Conservation (phyloP, 2,329 filamentous ascomycete genomes). For the Exophiala lecanii-corni region DNA sequence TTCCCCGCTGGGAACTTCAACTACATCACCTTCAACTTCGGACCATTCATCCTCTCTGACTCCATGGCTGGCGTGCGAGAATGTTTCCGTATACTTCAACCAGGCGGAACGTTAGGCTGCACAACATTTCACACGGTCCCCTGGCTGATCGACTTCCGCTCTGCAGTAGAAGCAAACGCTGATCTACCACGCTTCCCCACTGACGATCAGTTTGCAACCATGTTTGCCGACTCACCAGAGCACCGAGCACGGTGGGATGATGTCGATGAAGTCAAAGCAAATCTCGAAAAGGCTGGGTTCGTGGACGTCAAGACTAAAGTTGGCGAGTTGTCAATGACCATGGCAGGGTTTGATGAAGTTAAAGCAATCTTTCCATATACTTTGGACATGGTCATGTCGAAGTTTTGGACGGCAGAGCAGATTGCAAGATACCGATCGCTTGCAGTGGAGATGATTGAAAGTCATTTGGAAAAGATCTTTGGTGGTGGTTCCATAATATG, state of each 20-base stretch:
- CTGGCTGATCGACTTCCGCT: slow-evolving; percentile 9
- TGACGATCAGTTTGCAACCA: not conserved
- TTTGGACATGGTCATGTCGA: slow-evolving; percentile 6
- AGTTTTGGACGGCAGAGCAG: slow-evolving; percentile 11
- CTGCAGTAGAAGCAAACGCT: slow-evolving; percentile 1
- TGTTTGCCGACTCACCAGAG: slow-evolving; percentile 3
- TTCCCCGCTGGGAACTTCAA: slow-evolving; percentile 7
- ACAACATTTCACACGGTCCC: slow-evolving; percentile 7
- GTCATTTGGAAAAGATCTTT: slow-evolving; percentile 8
- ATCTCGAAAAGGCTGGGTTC: slow-evolving; percentile 6
- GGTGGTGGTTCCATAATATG: slow-evolving; percentile 1
- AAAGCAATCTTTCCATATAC: slow-evolving; percentile 5
- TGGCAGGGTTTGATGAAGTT: slow-evolving; percentile 4
- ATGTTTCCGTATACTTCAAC: slow-evolving; percentile 11
- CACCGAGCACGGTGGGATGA: slow-evolving; percentile 12
- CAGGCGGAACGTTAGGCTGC: slow-evolving; percentile 5
- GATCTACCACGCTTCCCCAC: slow-evolving; percentile 6
- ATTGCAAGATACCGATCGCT: not conserved
- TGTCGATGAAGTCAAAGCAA: slow-evolving; percentile 1
- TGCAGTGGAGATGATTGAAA: slow-evolving; percentile 1
- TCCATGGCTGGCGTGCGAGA: slow-evolving; percentile 6
- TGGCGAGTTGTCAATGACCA: slow-evolving; percentile 1
- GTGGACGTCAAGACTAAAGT: slow-evolving; percentile 1
- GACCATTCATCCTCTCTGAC: slow-evolving; percentile 7
- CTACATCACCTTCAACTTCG: slow-evolving; percentile 15